phyloP scores from a whole-genome alignment of 805 yeast genomes.

The Ogataea wickerhamii region DNA sequence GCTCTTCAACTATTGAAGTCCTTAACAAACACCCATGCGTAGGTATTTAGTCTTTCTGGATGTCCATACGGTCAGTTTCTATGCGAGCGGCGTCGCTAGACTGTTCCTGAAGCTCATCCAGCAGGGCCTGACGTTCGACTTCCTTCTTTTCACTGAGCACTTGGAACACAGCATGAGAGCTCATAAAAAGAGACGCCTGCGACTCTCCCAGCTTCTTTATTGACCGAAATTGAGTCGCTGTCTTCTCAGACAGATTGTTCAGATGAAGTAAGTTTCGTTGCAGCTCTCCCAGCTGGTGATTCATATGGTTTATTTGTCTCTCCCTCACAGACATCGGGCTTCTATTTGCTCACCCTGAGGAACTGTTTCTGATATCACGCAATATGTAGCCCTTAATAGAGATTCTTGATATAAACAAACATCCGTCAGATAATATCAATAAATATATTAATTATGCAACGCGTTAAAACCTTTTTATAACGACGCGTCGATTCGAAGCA shows the following conservation, averaged over 20 bases:
- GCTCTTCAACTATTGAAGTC: no score
- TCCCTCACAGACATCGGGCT: constrained; percentile 19
- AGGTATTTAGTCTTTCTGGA: background rate
- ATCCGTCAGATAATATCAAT: no score
- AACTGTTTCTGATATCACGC: no score
- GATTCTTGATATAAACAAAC: no score
- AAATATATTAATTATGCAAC: no score
- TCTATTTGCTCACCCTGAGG: no score
- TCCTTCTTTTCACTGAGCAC: constrained; percentile 27
- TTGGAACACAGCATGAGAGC: constrained; percentile 30
- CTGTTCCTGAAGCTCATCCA: constrained; percentile 9
- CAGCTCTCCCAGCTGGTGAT: constrained; percentile 21
- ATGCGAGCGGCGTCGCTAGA: background rate
- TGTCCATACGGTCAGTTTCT: background rate
- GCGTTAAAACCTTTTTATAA: no score
- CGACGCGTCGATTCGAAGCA: background rate
- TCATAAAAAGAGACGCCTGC: constrained; percentile 30
- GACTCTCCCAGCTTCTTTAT: constrained; percentile 27
- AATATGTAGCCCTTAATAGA: no score
- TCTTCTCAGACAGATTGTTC: constrained; percentile 18
- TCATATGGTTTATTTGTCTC: constrained; percentile 19
- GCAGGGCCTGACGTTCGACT: constrained; percentile 13
- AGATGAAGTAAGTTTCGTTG: constrained; percentile 22
- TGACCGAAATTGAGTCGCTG: constrained; percentile 25
- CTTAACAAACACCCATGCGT: no score